Evolutionary conservation across 2,329 filamentous ascomycete genomes (phyloP), one percentile per base, ranked within the genome.

Genomic region (Trichothecium sympodiale): DNA sequence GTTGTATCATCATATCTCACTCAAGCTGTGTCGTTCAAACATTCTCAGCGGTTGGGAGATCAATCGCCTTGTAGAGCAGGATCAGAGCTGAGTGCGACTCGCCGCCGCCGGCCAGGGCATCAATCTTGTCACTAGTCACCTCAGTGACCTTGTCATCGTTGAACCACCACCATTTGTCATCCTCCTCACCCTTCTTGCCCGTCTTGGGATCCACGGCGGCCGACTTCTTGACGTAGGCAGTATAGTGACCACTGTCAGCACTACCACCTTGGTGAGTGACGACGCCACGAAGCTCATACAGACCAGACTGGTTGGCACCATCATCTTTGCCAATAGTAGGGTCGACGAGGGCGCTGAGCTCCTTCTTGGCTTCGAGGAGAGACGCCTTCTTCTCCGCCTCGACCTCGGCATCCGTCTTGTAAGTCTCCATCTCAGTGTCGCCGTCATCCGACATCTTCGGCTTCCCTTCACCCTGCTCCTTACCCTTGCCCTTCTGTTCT

Each of bases 151-250:
- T 93, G 55, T 98, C 89, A 51, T 98, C 91, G 59, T 98, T 96
- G 71, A 98, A 98, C 89, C 91, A 98, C 89, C 91, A 98, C 91
- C 91, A 98, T 51, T 87, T 94, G 47, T 84, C 87, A 53, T 94
- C 86, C 53, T 94, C 86, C 51, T 83, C 77, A 36, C 74, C 77
- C 50, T 76, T 68, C 65, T 86, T 84, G 46, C 84, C 86, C 15
- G 80, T 84, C 51, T 78, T 76, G 13, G 80, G 69, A 47, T 93
- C 83, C 39, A 85, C 62, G 8, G 67, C 62, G 0, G 74, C 80
- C 41, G 80, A 70, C 71, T 98, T 95, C 72, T 96, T 98, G 47
- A 98, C 84, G 55, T 94, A 98, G 0, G 88, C 81, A 4, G 93
- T 98, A 67, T 98, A 98, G 61, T 98, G 91, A 7, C 91, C 91